Base-by-base conservation (phyloP, 805 yeast genomes). In the Candida parachauliodes region DNA sequence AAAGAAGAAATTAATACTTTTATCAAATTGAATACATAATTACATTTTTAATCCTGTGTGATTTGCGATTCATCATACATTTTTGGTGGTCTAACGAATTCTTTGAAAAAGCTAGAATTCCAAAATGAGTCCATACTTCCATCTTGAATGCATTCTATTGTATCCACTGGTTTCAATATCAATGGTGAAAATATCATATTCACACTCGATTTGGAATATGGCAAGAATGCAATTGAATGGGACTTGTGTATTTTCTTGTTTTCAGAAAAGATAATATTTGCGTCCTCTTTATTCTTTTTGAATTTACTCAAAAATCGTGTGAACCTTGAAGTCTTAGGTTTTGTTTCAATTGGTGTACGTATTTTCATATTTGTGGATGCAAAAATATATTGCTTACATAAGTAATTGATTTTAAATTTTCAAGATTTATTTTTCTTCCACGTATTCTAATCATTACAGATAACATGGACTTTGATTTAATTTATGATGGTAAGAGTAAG, bases 1-100 rank as follows among this genome's bases (percentile, higher is more conserved):
- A 50, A 71, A 71, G 50, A 58, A 68, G 53, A 73, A 75, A 58
- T 51, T 52, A 48, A 65, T 66, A 18, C 50, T 65, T 29, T 50
- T 63, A 28, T 58, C 63, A 8, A 41, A 36, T 14, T 44, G 57
- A 73, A 63, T 50, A 57, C 67, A 54, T 72, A 75, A 57, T 51
- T 51, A 48, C 65, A n/a, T 66, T 64, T 28, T 50, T 62, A 28
- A 56, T 62, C 8, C 14, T 29, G 28, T 7, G 39, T 39, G 10
- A 39, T 30, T 21, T 39, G 33, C 1, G 39, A 34, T 16, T 39
- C 32, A 5, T 32, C 33, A 16, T 39, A 39, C 4, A 9, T 18
- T 19, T 15, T 30, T 19, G 27, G 23, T 24, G 39, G 35, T 30
- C 36, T 34, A 2, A 31, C 26, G 9, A 27, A 21, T 20, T 39